Conservation (phyloP, 176 grass and related monocot species). For the Musa itinerans region DNA sequence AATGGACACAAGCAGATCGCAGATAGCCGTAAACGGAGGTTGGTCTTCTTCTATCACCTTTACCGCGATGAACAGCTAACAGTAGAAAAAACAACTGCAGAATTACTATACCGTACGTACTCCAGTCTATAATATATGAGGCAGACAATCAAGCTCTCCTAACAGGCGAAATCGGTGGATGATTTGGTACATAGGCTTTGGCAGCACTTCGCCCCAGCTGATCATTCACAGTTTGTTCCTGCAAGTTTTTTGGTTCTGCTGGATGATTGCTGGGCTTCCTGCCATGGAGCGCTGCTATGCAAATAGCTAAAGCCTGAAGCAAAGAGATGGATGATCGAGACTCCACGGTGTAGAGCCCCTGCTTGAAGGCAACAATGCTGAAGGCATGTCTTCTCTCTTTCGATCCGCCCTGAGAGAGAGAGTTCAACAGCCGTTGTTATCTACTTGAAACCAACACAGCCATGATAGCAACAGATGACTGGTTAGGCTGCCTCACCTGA, state of each 20-base stretch:
- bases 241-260: slow-evolving; percentile 12
- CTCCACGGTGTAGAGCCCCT: slow-evolving; percentile 76
- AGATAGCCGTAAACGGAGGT: no score
- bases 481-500: slow-evolving; percentile 41
- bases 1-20: no score
- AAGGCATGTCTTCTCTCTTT: slow-evolving; percentile 48
- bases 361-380: slow-evolving; percentile 72
- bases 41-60: neutral
- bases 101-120: no score
- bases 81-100: neutral
- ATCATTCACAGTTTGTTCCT: slow-evolving; percentile 22
- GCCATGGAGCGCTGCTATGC: slow-evolving; percentile 71
- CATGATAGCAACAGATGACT: neutral
- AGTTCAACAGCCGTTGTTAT: neutral
- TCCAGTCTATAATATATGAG: neutral
- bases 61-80: neutral
- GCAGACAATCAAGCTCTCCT: slow-evolving; percentile 40
- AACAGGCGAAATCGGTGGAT: slow-evolving; percentile 9
- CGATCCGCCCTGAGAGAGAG: slow-evolving; percentile 39
- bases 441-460: neutral
- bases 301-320: slow-evolving; percentile 84
- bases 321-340: slow-evolving; percentile 61
- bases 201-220: neutral
- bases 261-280: slow-evolving; percentile 30
- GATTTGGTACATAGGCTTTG: slow-evolving; percentile 38